Conservation (phyloP, 108 stramenopile species). For the Schizochytrium sp. region DNA sequence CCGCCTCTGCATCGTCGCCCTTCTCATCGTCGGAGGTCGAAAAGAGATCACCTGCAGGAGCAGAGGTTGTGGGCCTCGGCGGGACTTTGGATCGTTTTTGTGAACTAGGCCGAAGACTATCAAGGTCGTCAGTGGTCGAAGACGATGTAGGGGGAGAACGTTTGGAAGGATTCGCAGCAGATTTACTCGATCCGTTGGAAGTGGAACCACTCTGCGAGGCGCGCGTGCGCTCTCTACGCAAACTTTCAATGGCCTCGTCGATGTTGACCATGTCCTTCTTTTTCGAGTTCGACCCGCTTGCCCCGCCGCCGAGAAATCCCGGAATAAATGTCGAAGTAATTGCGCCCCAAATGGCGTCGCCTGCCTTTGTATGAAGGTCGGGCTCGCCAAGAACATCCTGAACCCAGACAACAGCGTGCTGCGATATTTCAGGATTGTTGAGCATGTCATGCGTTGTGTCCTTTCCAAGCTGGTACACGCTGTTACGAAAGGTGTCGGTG, state of each 20-base stretch:
- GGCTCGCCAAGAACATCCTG: not conserved
- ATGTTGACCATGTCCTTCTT: slow-evolving; percentile 20
- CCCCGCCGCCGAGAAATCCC: not conserved
- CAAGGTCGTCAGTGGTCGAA: not conserved
- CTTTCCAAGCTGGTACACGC: not conserved
- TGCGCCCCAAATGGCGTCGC: slow-evolving; percentile 13
- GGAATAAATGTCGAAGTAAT: slow-evolving; percentile 4
- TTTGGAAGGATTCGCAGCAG: not conserved
- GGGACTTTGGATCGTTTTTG: not conserved
- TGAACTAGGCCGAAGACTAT: too few species aligned
- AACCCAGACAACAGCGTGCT: slow-evolving; percentile 1
- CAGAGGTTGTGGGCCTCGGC: not conserved
- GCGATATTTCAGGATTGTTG: not conserved
- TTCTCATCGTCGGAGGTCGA: too few species aligned
- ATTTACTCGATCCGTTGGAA: too few species aligned
- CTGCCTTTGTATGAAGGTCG: not conserved
- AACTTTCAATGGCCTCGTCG: not conserved
- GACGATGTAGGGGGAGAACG: not conserved
- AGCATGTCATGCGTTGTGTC: not conserved
- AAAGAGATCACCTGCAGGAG: not conserved
- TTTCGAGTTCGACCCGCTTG: not conserved
- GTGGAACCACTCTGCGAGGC: not conserved
- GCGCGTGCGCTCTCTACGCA: not conserved
- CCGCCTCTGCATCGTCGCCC: too few species aligned
- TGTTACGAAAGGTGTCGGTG: not conserved